Evolutionary conservation across 129 eudicot genomes (phyloP).

Genomic region (Saussurea involucrata): DNA sequence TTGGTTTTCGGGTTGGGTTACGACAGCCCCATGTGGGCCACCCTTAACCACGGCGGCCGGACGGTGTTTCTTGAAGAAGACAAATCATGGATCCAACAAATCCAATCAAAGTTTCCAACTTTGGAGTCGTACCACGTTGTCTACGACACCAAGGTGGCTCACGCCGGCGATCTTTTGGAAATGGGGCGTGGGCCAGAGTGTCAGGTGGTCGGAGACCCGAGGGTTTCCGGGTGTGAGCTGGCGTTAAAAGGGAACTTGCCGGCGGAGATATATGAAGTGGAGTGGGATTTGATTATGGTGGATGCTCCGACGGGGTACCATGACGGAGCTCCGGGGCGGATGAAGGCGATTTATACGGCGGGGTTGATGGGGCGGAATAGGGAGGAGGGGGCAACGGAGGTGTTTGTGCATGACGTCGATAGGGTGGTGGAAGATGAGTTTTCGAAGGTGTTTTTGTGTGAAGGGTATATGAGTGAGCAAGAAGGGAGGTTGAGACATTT

Average conservation of each 20-base stretch:
- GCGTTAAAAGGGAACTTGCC: slow-evolving; percentile 57
- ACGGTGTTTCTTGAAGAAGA: slow-evolving; percentile 84
- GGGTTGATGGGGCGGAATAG: slow-evolving; percentile 71
- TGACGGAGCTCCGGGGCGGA: slow-evolving; percentile 74
- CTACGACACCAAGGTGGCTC: slow-evolving; percentile 55
- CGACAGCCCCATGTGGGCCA: slow-evolving; percentile 77
- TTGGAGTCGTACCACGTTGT: slow-evolving; percentile 53
- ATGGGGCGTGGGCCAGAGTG: slow-evolving; percentile 36
- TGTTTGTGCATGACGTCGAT: slow-evolving; percentile 80
- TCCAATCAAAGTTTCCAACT: slow-evolving; percentile 33
- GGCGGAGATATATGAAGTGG: slow-evolving; percentile 54
- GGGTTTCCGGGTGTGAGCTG: slow-evolving; percentile 52
- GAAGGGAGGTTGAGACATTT: slow-evolving; percentile 75
- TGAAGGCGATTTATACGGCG: slow-evolving; percentile 80
- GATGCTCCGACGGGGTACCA: slow-evolving; percentile 88
- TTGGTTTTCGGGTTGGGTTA: slow-evolving; percentile 76
- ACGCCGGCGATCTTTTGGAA: slow-evolving; percentile 43
- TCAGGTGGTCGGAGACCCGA: slow-evolving; percentile 42
- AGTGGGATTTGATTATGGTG: slow-evolving; percentile 90
- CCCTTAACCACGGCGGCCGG: slow-evolving; percentile 78
- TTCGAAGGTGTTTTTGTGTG: slow-evolving; percentile 64
- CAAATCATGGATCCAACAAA: slow-evolving; percentile 49
- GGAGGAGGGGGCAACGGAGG: slow-evolving; percentile 66
- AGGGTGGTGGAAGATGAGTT: slow-evolving; percentile 70
- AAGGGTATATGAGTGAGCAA: slow-evolving; percentile 63